Base-by-base conservation (phyloP, 176 grass and related monocot species). In the Hordeum marinum region DNA sequence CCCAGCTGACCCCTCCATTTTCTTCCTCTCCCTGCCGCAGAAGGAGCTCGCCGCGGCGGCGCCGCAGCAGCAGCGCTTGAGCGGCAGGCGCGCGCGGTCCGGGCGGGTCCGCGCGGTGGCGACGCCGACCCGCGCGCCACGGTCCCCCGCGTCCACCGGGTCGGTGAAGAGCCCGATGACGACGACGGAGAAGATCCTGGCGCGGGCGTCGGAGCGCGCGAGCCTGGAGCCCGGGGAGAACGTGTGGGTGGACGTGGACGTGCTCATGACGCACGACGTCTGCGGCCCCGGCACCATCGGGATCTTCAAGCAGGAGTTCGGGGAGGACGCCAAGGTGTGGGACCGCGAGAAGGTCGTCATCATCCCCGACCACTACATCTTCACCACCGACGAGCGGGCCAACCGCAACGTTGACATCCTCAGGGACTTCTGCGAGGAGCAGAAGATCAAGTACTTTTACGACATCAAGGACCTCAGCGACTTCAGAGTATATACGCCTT, bases 171-270 rank as follows among this genome's bases (percentile, higher is more conserved):
- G 66, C 76, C 81, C 89, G 21, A 92, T 98, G 96, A 96, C 91
- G 77, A 98, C 94, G 91, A 96, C 96, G 46, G 96, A 98, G 93
- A 98, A 98, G 87, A 98, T 98, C 81, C 67, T 98, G 57, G 93
- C 96, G 48, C 87, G 92, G 60, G 83, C 91, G 32, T 98, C 96
- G 78, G 91, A 94, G 78, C 88, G 81, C 64, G 71, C 91, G 7
- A 83, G 81, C 59, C 86, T 96, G 35, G 93, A 92, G 81, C 93
- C 96, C 39, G 93, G 96, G 52, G 96, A 98, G 80, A 98, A 98
- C 83, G 87, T 98, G 40, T 98, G 96, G 93, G 96, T 96, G 63
- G 86, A 96, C 85, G 88, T 98, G 14, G 96, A 98, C 86, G 96
- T 95, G 74, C 75, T 98, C 63, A 98, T 98, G 96, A 98, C 96